Conservation (phyloP, 2,329 filamentous ascomycete genomes). For the Gnomoniopsis smithogilvyi region DNA sequence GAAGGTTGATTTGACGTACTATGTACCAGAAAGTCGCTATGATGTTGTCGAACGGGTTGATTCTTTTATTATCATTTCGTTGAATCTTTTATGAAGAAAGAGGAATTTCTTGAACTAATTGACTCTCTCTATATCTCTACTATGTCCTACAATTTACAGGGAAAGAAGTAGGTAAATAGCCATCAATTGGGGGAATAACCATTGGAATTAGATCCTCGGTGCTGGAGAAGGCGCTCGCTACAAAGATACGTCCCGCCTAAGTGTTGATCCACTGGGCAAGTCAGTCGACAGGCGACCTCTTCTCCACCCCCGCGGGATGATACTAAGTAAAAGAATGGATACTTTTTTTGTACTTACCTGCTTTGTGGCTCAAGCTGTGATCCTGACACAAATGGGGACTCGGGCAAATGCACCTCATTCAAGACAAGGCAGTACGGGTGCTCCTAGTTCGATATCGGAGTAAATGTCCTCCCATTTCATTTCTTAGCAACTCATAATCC, state of each 20-base stretch:
- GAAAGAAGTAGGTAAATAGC: no score
- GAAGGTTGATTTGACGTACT: not conserved
- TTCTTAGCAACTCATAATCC: not conserved
- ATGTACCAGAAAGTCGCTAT: no score
- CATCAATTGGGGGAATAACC: no score
- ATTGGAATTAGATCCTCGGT: no score
- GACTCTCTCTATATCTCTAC: no score
- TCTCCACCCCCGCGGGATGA: conserved; percentile 13
- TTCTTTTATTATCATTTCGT: no score
- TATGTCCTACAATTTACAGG: no score
- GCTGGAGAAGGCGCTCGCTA: no score
- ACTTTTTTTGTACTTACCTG: no score
- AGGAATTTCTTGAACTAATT: no score
- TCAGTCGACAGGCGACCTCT: conserved; percentile 8
- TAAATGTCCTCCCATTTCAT: not conserved
- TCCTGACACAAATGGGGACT: not conserved
- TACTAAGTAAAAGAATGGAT: not conserved
- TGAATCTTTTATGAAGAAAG: no score
- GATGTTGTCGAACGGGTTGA: no score
- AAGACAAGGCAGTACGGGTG: not conserved
- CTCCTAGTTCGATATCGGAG: conserved; percentile 17
- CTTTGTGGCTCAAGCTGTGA: not conserved
- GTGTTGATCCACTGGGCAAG: not conserved
- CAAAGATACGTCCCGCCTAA: not conserved
- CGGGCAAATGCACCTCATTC: conserved; percentile 2